These are phyloP conservation scores for Cladosporium oxysporum DNA, from an alignment of 2,329 filamentous ascomycete species.

Conservation along the genomic window DNA sequence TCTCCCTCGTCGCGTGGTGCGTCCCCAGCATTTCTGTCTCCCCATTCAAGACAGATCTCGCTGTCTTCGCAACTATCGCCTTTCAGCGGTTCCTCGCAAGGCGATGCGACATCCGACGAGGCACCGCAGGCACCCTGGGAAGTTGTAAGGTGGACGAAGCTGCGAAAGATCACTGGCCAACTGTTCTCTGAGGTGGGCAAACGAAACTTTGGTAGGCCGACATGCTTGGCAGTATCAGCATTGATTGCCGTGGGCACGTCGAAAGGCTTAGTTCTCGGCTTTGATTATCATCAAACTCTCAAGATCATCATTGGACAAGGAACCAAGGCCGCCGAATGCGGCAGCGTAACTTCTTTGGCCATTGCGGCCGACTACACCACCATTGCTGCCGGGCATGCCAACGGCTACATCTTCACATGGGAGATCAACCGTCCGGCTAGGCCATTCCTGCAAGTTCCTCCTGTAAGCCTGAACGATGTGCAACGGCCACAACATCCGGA, in stretches of 20 bases:
- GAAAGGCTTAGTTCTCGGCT: slow-evolving; percentile 91
- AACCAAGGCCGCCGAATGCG: slow-evolving; percentile 91
- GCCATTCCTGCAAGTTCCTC: slow-evolving; percentile 85
- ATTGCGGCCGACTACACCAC: slow-evolving; percentile 93
- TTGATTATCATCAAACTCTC: slow-evolving; percentile 95
- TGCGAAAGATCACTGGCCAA: slow-evolving; percentile 85
- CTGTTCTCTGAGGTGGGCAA: slow-evolving; percentile 90
- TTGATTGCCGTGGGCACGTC: slow-evolving; percentile 88
- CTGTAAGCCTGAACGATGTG: slow-evolving; percentile 64
- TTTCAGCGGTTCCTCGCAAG: slow-evolving; percentile 64
- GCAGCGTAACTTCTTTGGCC: slow-evolving; percentile 80
- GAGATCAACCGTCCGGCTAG: slow-evolving; percentile 79
- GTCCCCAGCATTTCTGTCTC: slow-evolving; percentile 75
- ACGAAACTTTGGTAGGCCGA: slow-evolving; percentile 88
- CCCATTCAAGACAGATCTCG: slow-evolving; percentile 69
- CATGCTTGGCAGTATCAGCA: slow-evolving; percentile 84
- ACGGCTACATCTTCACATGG: slow-evolving; percentile 95
- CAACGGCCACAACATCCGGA: slow-evolving; percentile 68
- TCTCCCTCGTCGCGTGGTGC: slow-evolving; percentile 64
- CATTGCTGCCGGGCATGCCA: slow-evolving; percentile 84
- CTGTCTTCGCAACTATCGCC: slow-evolving; percentile 56
- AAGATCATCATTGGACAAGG: slow-evolving; percentile 93
- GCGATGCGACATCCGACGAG: slow-evolving; percentile 43
- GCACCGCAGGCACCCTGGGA: slow-evolving; percentile 85
- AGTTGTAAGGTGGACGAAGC: slow-evolving; percentile 90